A percentile compares a stretch with the other conserved stretches of the same genome.
Conservation (phyloP, 2,329 filamentous ascomycete species). For the Fusarium aywerte region DNA sequence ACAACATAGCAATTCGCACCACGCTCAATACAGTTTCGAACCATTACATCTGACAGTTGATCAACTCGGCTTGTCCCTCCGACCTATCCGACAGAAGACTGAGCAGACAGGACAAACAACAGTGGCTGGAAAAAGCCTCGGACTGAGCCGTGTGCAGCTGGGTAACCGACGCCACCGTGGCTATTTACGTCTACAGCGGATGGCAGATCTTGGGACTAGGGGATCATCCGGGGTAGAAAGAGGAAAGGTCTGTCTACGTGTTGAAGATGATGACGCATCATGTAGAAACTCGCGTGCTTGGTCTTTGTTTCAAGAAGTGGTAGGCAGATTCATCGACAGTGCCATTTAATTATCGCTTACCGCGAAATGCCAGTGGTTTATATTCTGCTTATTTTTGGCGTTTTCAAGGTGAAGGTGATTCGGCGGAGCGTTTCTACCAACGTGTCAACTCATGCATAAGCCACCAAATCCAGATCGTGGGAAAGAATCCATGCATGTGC, state of each 20-base stretch:
- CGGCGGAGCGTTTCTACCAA: neutral
- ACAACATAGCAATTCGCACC: neutral
- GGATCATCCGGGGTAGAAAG: neutral
- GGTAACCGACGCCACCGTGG: slow-evolving; percentile 9
- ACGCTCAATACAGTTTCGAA: neutral
- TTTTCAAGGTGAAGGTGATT: neutral
- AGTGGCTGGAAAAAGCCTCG: neutral
- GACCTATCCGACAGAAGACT: neutral
- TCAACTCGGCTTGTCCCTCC: neutral
- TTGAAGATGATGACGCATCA: neutral
- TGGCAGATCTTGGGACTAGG: neutral
- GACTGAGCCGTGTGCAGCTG: slow-evolving; percentile 17
- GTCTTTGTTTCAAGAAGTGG: neutral
- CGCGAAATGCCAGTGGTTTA: neutral
- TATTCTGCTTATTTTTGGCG: neutral
- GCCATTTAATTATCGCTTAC: neutral
- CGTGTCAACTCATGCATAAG: neutral
- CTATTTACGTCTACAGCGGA: neutral
- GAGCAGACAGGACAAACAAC: neutral
- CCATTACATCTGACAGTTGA: neutral
- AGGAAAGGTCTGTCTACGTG: neutral
- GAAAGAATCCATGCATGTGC: neutral
- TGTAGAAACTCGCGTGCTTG: neutral
- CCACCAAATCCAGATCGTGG: neutral
- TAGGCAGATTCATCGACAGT: neutral